Base-by-base conservation (phyloP, 1,284 basidiomycete species). In the Trichosporon ovoides region DNA sequence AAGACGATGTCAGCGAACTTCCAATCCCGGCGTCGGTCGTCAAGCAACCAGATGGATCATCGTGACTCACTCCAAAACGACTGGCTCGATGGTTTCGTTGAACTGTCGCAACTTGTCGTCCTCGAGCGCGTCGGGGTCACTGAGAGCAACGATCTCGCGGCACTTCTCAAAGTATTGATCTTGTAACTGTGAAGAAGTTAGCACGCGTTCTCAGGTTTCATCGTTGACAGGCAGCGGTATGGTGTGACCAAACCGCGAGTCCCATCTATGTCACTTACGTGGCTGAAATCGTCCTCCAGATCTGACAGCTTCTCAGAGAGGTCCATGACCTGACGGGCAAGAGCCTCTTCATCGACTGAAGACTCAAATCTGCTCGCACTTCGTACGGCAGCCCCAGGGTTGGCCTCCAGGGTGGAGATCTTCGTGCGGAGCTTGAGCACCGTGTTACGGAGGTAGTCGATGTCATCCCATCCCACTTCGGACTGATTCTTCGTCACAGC, bases 391-490 rank as follows among this genome's bases (percentile, higher is more conserved):
- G 18, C 20, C 35, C 68, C 59, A 1, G 60, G 65, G 14, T 68
- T 59, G 20, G 70, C 85, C 74, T 90, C 89, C 66, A 92, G 74
- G 12, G 70, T 67, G 68, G 88, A 90, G 59, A 98, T 73, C 52
- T 63, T 63, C 16, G 38, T 53, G n/a, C 65, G 98, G 50, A 98
- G 80, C 62, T 90, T 87, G 35, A 83, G 81, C 36, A 96, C 84
- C 56, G 87, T 89, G 54, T 83, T 84, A 77, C 98, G 96, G 49
- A 98, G 80, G 85, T 96, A 94, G 71, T 97, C 94, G 4, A 98
- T 81, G 74, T 98, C 95, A 65, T 98, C 94, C 95, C 95, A 99
- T 4, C 95, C 96, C 53, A 92, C 91, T 77, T 98, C 96, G 68
- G 87, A 87, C 77, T 95, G 90, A 74, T 94, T 96, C 61, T 95